phyloP scores from a whole-genome alignment of 129 eudicot genomes.

The Ambrosia artemisiifolia region DNA sequence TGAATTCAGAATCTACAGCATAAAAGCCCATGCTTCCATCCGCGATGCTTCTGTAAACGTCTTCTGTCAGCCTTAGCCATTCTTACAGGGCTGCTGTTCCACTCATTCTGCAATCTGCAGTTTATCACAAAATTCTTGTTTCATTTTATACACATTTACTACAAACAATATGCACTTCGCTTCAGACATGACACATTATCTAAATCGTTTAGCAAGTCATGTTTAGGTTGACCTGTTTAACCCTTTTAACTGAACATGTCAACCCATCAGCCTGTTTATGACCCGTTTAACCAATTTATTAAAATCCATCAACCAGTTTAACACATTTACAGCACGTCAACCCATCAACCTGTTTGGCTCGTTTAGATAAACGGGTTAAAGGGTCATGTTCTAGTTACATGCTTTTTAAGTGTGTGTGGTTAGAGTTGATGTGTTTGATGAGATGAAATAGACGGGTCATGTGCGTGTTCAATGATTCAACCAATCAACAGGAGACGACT shows the following conservation, averaged over 20 bases:
- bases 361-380: neutral
- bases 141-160: neutral
- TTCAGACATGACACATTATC: neutral
- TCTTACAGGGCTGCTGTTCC: slow-evolving; percentile 91
- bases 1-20: slow-evolving; percentile 83
- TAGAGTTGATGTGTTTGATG: neutral
- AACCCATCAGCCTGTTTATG: too few species aligned
- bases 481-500: neutral
- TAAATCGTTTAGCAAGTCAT: neutral
- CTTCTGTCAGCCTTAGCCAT: slow-evolving; percentile 79
- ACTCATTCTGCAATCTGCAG: slow-evolving; percentile 69
- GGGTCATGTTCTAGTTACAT: too few species aligned
- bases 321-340: too few species aligned
- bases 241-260: too few species aligned
- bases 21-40: slow-evolving; percentile 66
- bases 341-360: neutral
- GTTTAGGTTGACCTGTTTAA: neutral
- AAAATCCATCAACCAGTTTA: too few species aligned
- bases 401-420: neutral
- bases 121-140: neutral
- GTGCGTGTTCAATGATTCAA: neutral
- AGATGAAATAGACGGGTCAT: neutral
- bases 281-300: too few species aligned
- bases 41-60: slow-evolving; percentile 48
- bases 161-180: neutral